A percentile compares a stretch with the other conserved stretches of the same genome.
Conservation (phyloP, 2,329 filamentous ascomycete genomes). For the Onygenales sp. region DNA sequence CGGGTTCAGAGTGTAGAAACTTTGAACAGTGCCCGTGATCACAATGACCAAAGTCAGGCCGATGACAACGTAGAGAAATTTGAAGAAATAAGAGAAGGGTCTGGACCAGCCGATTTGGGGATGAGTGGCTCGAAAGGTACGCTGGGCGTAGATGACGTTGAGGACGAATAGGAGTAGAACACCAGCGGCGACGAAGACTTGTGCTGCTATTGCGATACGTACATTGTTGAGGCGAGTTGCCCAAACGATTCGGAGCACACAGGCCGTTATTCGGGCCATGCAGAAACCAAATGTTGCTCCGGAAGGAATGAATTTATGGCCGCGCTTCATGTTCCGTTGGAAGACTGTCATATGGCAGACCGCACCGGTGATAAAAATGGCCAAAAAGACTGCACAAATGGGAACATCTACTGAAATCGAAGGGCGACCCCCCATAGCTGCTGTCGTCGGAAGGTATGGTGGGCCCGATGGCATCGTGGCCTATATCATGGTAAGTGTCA, state of each 20-base stretch:
- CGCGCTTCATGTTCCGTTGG: conserved; percentile 29
- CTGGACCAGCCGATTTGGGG: conserved; percentile 61
- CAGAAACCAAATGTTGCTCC: conserved; percentile 40
- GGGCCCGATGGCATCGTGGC: conserved; percentile 9
- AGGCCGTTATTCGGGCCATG: conserved; percentile 39
- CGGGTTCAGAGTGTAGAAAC: conserved; percentile 55
- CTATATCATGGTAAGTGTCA: neutral
- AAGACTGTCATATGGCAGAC: conserved; percentile 37
- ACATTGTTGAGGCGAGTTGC: conserved; percentile 38
- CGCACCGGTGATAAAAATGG: conserved; percentile 35
- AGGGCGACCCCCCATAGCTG: conserved; percentile 40
- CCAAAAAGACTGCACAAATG: conserved; percentile 53
- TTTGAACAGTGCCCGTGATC: conserved; percentile 55
- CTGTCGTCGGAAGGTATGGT: conserved; percentile 23
- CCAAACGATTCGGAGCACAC: conserved; percentile 46
- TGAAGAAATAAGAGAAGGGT: conserved; percentile 44
- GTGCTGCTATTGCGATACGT: conserved; percentile 46
- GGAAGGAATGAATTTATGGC: conserved; percentile 42
- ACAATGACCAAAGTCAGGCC: conserved; percentile 53
- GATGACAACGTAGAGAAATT: conserved; percentile 49
- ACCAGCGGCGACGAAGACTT: conserved; percentile 63
- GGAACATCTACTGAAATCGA: conserved; percentile 52
- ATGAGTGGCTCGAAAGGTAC: conserved; percentile 64
- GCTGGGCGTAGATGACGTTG: conserved; percentile 68
- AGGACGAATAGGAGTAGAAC: conserved; percentile 66